Conservation (phyloP, 2,329 filamentous ascomycete genomes). For the Ophiobolus disseminans region DNA sequence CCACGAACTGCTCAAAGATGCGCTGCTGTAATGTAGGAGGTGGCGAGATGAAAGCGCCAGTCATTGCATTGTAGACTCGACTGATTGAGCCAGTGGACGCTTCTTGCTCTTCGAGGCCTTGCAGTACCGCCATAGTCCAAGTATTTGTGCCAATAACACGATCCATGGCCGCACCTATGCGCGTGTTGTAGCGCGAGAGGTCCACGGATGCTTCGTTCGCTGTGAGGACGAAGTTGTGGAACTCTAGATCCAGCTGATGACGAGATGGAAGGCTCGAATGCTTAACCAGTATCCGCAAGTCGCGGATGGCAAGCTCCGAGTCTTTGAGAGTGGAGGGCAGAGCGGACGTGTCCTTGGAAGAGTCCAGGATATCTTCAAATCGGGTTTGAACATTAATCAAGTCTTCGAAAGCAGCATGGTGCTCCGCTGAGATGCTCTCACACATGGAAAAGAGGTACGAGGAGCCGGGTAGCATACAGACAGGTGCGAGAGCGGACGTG, state of each 20-base stretch:
- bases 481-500: slow-evolving; percentile 68
- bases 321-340: slow-evolving; percentile 81
- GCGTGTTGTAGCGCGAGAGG: slow-evolving; percentile 77
- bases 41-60: slow-evolving; percentile 63
- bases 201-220: slow-evolving; percentile 70
- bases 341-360: slow-evolving; percentile 68
- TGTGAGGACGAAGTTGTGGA: slow-evolving; percentile 76
- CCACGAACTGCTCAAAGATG: slow-evolving; percentile 76
- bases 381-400: slow-evolving; percentile 77
- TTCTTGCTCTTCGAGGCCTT: slow-evolving; percentile 62
- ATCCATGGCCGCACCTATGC: slow-evolving; percentile 76
- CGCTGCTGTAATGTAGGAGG: slow-evolving; percentile 51
- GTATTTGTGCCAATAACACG: slow-evolving; percentile 76
- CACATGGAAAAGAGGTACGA: slow-evolving; percentile 71
- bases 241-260: slow-evolving; percentile 76
- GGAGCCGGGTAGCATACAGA: slow-evolving; percentile 73
- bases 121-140: slow-evolving; percentile 75
- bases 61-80: slow-evolving; percentile 54
- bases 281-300: slow-evolving; percentile 74
- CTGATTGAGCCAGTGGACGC: slow-evolving; percentile 48
- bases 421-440: slow-evolving; percentile 30
- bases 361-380: slow-evolving; percentile 77
- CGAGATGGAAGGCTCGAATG: slow-evolving; percentile 72
- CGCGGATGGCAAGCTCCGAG: slow-evolving; percentile 75
- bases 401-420: slow-evolving; percentile 69